A percentile compares a stretch with the other conserved stretches of the same genome.
Evolutionary conservation across 2,329 filamentous ascomycete genomes (phyloP).

Genomic region (Chaetomium globosum): DNA sequence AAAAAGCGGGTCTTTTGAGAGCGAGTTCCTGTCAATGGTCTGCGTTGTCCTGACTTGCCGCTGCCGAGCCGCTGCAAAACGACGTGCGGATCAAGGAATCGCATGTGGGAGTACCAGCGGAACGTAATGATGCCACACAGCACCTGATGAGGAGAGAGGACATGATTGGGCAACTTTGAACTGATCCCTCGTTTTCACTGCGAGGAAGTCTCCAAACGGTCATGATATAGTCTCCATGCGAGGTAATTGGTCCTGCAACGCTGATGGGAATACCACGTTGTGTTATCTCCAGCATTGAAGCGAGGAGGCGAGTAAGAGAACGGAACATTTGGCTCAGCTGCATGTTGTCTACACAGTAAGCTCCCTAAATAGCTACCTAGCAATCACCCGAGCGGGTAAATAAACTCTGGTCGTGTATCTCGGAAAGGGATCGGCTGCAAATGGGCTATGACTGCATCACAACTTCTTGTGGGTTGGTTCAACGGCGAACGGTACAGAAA

Average conservation of each 20-base stretch:
- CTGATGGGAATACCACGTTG: neutral
- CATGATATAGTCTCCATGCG: no score
- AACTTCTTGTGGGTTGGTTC: neutral
- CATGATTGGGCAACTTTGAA: neutral
- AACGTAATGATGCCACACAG: neutral
- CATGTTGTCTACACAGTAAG: no score
- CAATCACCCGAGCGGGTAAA: neutral
- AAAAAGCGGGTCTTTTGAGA: neutral
- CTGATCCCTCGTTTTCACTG: neutral
- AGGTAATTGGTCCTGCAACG: no score
- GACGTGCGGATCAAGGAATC: slow-evolving; percentile 2
- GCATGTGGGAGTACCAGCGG: neutral
- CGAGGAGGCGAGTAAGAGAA: neutral
- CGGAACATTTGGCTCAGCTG: neutral
- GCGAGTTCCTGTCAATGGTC: neutral
- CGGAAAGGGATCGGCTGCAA: no score
- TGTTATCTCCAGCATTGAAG: neutral
- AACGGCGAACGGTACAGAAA: no score
- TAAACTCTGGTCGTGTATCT: no score
- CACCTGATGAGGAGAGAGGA: neutral
- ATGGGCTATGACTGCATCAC: neutral
- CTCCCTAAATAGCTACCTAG: neutral
- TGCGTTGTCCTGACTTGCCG: neutral
- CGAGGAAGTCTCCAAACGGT: neutral
- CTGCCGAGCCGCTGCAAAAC: neutral